phyloP scores from a whole-genome alignment of 2,329 filamentous ascomycete species.

The Basipetospora chlamydospora region DNA sequence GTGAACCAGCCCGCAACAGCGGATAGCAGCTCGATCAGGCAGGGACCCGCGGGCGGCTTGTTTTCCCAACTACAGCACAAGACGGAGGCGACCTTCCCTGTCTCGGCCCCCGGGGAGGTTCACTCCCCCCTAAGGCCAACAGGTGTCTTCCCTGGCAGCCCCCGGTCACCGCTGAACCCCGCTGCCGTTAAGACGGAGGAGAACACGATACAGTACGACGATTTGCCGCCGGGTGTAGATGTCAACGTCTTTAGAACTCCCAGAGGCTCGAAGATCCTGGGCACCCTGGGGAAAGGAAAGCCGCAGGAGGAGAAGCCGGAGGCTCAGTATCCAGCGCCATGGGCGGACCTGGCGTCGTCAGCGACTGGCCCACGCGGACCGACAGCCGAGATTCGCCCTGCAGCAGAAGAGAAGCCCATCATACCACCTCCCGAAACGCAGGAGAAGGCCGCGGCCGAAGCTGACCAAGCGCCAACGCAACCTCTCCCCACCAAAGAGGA shows the following conservation, averaged over 20 bases:
- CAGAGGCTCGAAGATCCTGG: slow-evolving; percentile 29
- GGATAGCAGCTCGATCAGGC: background rate
- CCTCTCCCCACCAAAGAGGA: background rate
- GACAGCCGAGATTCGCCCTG: background rate
- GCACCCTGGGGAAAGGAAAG: slow-evolving; percentile 18
- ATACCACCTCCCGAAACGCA: background rate
- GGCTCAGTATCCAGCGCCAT: slow-evolving; percentile 5
- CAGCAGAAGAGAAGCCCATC: background rate
- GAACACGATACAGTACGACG: slow-evolving; percentile 6
- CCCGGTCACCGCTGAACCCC: background rate
- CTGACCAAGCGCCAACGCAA: background rate
- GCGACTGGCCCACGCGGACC: background rate
- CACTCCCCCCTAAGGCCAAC: slow-evolving; percentile 1
- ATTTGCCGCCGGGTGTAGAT: slow-evolving; percentile 25
- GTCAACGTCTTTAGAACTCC: slow-evolving; percentile 16
- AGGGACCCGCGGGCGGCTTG: background rate
- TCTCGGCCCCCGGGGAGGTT: background rate
- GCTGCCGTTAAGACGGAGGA: background rate
- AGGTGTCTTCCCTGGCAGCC: background rate
- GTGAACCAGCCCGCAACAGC: background rate
- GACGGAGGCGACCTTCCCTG: background rate
- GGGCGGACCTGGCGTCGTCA: background rate
- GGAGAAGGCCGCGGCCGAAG: background rate
- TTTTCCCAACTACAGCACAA: slow-evolving; percentile 5
- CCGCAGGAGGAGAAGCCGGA: slow-evolving; percentile 6